Conservation (phyloP, 2,329 filamentous ascomycete species). For the Lecanicillium sp. region DNA sequence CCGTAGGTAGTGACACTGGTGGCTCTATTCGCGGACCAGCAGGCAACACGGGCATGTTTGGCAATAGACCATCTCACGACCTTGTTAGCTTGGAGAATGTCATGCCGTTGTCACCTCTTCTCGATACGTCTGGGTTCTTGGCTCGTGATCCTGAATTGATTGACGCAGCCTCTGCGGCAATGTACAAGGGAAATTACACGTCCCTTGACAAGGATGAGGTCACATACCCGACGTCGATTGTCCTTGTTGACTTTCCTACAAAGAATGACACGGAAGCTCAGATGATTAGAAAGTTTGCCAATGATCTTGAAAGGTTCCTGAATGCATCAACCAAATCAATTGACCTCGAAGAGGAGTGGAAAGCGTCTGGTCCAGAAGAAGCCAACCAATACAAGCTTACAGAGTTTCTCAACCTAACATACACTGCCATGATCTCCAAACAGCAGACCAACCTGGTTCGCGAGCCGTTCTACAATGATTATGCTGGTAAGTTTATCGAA, state of each 20-base stretch:
- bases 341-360: slow-evolving; percentile 18
- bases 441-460: slow-evolving; percentile 27
- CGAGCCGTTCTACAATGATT: slow-evolving; percentile 30
- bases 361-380: slow-evolving; percentile 13
- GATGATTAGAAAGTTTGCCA: slow-evolving; percentile 19
- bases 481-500: slow-evolving; percentile 18
- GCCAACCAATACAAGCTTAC: slow-evolving; percentile 12
- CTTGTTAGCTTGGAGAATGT: slow-evolving; percentile 31
- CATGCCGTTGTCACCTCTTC: slow-evolving; percentile 29
- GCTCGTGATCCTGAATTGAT: slow-evolving; percentile 25
- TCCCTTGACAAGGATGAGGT: slow-evolving; percentile 15
- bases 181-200: slow-evolving; percentile 27
- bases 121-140: slow-evolving; percentile 38
- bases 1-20: slow-evolving; percentile 33
- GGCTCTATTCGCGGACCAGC: slow-evolving; percentile 37
- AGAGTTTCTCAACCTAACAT: slow-evolving; percentile 22
- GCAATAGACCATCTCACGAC: slow-evolving; percentile 33
- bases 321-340: slow-evolving; percentile 12
- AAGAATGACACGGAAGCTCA: slow-evolving; percentile 10
- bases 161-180: slow-evolving; percentile 21
- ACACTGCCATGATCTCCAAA: slow-evolving; percentile 27
- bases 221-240: slow-evolving; percentile 19
- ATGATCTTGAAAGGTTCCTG: slow-evolving; percentile 18
- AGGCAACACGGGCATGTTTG: slow-evolving; percentile 32
- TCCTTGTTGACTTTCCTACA: not conserved